phyloP scores from a whole-genome alignment of 148 eudicot genomes.

The Vaccinium vitisidaea region DNA sequence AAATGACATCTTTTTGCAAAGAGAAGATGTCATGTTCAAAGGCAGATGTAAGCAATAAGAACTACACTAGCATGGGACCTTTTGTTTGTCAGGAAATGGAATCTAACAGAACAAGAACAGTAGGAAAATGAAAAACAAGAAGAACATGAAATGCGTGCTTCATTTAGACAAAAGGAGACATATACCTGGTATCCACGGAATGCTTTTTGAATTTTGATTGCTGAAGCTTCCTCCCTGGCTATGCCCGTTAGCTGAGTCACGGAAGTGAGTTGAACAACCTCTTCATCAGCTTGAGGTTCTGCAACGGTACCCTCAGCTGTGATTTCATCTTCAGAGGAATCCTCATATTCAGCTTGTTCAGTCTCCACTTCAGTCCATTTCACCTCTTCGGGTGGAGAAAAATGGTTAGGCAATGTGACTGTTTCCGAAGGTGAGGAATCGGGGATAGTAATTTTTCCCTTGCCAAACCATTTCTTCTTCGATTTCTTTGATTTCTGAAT shows the following conservation, averaged over 20 bases:
- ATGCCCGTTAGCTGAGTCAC: slow-evolving; percentile 40
- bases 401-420: slow-evolving; percentile 19
- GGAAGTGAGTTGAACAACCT: slow-evolving; percentile 42
- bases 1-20: neutral
- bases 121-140: neutral
- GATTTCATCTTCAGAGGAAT: slow-evolving; percentile 35
- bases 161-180: slow-evolving; percentile 1
- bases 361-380: slow-evolving; percentile 28
- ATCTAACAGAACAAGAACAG: neutral
- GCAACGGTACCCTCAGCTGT: slow-evolving; percentile 56
- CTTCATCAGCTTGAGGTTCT: slow-evolving; percentile 39
- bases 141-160: neutral
- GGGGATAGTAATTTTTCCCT: slow-evolving; percentile 39
- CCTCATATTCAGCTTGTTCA: slow-evolving; percentile 46
- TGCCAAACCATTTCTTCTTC: slow-evolving; percentile 52
- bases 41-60: neutral
- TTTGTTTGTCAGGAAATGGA: neutral
- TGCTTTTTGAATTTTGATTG: slow-evolving; percentile 75
- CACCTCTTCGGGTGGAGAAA: slow-evolving; percentile 34
- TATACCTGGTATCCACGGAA: slow-evolving; percentile 79
- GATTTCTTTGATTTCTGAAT: slow-evolving; percentile 51
- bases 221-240: slow-evolving; percentile 66
- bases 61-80: neutral
- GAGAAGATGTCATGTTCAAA: neutral
- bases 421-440: slow-evolving; percentile 29